Evolutionary conservation across 1,284 basidiomycete genomes (phyloP).

Genomic region (Ustilago trichophora): DNA sequence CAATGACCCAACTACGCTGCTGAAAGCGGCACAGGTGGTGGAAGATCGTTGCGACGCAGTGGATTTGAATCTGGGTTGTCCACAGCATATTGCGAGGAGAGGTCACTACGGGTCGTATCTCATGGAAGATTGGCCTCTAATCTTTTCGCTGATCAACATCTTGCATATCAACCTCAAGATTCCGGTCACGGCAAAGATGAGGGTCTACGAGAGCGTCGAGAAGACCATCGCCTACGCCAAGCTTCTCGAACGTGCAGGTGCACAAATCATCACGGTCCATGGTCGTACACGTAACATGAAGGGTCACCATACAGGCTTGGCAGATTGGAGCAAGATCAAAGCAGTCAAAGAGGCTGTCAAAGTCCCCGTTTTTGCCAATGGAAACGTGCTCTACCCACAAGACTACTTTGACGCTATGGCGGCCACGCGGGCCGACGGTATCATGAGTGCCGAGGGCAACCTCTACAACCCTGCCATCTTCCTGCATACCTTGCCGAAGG

Average conservation of each 20-base stretch:
- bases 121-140: conserved; percentile 90
- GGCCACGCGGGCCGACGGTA: conserved; percentile 84
- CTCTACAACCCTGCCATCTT: conserved; percentile 93
- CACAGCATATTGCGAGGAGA: conserved; percentile 89
- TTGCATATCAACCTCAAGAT: conserved; percentile 80
- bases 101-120: conserved; percentile 90
- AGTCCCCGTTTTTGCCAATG: conserved; percentile 95
- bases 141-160: conserved; percentile 60
- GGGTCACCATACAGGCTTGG: conserved; percentile 79
- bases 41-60: conserved; percentile 75
- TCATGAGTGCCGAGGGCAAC: conserved; percentile 96
- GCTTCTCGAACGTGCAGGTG: conserved; percentile 93
- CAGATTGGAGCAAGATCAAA: conserved; percentile 82
- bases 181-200: conserved; percentile 95
- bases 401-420: conserved; percentile 82
- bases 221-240: conserved; percentile 91
- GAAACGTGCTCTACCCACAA: conserved; percentile 86
- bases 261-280: conserved; percentile 93
- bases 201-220: conserved; percentile 84
- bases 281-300: conserved; percentile 90
- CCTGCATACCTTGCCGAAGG: conserved; percentile 7
- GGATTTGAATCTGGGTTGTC: conserved; percentile 90
- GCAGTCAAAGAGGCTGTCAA: conserved; percentile 86
- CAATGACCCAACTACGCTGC: conserved; percentile 81
- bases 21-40: conserved; percentile 55